phyloP scores from a whole-genome alignment of 2,329 filamentous ascomycete species.

The Diaporthe longicolla region DNA sequence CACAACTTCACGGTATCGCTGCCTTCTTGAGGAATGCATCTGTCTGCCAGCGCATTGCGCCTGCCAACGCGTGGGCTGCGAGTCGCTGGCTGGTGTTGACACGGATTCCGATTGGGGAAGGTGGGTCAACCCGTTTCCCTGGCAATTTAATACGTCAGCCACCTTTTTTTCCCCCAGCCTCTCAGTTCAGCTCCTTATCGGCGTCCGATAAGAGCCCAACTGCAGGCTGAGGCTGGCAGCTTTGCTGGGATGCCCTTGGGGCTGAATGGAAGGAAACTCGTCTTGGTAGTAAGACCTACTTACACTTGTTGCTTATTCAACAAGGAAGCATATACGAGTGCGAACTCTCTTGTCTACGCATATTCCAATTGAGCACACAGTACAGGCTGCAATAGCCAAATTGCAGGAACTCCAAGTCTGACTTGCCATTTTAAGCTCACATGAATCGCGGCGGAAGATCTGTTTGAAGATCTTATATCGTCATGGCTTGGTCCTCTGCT shows the following conservation, averaged over 20 bases:
- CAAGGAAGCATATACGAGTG: too few species aligned
- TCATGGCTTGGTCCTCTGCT: too few species aligned
- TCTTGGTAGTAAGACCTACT: not conserved
- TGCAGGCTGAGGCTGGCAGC: not conserved
- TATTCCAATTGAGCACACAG: too few species aligned
- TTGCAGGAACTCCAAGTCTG: too few species aligned
- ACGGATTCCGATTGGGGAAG: slow-evolving; percentile 30
- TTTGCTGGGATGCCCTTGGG: not conserved
- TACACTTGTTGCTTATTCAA: too few species aligned
- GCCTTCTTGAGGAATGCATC: slow-evolving; percentile 49
- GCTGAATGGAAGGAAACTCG: not conserved
- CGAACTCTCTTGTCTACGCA: too few species aligned
- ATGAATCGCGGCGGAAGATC: too few species aligned
- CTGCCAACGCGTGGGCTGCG: slow-evolving; percentile 30
- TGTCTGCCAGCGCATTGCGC: slow-evolving; percentile 36
- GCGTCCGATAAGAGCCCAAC: not conserved
- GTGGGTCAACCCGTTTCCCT: slow-evolving; percentile 26
- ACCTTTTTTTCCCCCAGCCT: slow-evolving; percentile 13
- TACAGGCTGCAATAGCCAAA: too few species aligned
- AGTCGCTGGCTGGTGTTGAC: slow-evolving; percentile 14
- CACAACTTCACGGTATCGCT: slow-evolving; percentile 47
- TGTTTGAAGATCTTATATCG: too few species aligned
- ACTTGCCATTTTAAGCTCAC: too few species aligned
- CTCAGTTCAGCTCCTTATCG: slow-evolving; percentile 22
- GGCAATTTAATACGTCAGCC: slow-evolving; percentile 33